A percentile compares a stretch with the other conserved stretches of the same genome.
Conservation (phyloP, 257 asterid genomes). For the Solanum corneliomulleri region DNA sequence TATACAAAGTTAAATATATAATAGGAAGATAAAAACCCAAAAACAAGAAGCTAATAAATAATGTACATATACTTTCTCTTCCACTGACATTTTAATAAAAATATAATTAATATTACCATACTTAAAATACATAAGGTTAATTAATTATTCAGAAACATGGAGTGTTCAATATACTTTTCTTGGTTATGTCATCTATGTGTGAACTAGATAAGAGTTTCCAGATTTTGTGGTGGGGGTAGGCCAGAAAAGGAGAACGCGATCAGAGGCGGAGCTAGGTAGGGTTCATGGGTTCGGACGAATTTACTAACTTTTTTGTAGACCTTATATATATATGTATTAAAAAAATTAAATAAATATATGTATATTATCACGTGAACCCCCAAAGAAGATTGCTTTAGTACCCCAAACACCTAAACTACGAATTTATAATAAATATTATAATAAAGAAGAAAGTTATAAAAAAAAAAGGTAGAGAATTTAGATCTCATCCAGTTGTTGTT, state of each 20-base stretch:
- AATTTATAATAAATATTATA: too few species aligned
- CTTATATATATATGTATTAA: too few species aligned
- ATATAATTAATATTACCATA: not conserved
- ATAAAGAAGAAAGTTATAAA: too few species aligned
- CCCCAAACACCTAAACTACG: too few species aligned
- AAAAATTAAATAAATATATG: too few species aligned
- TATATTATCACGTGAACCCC: too few species aligned
- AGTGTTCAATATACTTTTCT: not conserved
- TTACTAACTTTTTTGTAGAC: too few species aligned
- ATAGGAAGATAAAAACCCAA: not conserved
- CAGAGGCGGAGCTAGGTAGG: too few species aligned
- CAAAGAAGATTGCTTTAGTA: too few species aligned
- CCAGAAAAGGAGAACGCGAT: not conserved
- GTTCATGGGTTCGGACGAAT: too few species aligned
- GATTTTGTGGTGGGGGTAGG: not conserved
- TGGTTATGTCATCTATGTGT: not conserved
- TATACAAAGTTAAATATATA: not conserved
- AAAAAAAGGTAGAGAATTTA: not conserved
- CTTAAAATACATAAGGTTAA: not conserved
- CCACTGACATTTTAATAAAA: not conserved
- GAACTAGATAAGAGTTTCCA: not conserved
- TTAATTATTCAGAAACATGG: not conserved
- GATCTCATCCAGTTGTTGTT: not conserved
- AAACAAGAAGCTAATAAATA: not conserved
- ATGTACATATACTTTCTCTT: not conserved